These are phyloP conservation scores for Agaricales sp. DNA, from an alignment of 1,284 basidiomycete genomes.

Conservation along the genomic window DNA sequence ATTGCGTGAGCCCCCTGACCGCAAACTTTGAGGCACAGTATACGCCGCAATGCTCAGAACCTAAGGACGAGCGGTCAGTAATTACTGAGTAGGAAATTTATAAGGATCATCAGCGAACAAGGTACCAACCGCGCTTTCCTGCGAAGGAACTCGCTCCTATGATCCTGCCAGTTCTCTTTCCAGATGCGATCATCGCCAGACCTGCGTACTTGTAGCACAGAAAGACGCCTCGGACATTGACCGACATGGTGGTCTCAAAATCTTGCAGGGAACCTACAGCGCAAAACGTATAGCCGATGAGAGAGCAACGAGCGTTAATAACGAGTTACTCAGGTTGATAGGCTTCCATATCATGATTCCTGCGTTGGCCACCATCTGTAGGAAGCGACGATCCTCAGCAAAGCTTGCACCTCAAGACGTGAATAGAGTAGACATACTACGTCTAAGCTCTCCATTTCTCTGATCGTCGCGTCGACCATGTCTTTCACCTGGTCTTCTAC, in stretches of 20 bases:
- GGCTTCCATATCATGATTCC: slow-evolving; percentile 12
- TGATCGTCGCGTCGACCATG: slow-evolving; percentile 17
- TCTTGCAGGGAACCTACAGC: neutral
- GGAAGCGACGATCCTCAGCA: neutral
- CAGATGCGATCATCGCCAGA: neutral
- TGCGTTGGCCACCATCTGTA: slow-evolving; percentile 24
- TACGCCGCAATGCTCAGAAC: no score
- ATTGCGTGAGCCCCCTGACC: neutral
- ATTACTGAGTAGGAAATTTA: neutral
- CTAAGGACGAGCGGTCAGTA: neutral
- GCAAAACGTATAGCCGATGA: no score
- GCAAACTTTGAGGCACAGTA: slow-evolving; percentile 1
- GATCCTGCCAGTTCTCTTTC: neutral
- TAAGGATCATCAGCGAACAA: neutral
- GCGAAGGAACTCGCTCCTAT: neutral
- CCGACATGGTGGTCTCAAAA: neutral
- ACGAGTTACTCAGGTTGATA: neutral
- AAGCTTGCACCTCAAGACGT: neutral
- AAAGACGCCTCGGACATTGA: neutral
- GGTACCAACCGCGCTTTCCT: neutral
- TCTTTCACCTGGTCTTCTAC: slow-evolving; percentile 20
- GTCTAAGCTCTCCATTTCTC: slow-evolving; percentile 19
- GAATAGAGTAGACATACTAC: slow-evolving; percentile 16
- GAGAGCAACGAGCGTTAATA: neutral
- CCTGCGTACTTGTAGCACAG: slow-evolving; percentile 1